Evolutionary conservation across 345 rosid genomes (phyloP), one percentile per base, ranked within the genome.

Genomic region (Garcia nutans): DNA sequence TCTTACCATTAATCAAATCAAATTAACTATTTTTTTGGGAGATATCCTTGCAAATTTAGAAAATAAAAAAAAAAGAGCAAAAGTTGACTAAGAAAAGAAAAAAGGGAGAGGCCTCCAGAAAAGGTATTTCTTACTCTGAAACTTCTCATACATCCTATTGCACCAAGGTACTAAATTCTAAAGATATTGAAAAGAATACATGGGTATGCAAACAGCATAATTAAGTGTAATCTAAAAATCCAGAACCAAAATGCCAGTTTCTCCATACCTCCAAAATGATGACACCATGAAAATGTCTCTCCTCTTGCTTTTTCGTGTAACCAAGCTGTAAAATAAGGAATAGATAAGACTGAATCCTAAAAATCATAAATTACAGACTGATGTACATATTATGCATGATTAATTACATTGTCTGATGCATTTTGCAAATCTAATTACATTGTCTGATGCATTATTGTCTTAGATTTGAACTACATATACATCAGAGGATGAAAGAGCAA

Each of bases 231-330:
- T 68, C 57, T 23, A 42, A 65, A 44, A 65, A 20, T 20, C 44
- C 37, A 52, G 6, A 13, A 37, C 41, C 41, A 37, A 50, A 15
- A 19, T 7, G 60, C 52, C 8, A 24, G 24, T 24, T 17, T 22
- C 41, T 37, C 22, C 77, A 26, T 87, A 96, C 99, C 99, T 96
- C 99, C 89, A 96, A 89, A 33, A 88, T 85, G 71, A 96, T 85
- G 73, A 95, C 97, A 75, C 99, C 99, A 17, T 94, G 97, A 74
- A 96, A 96, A 72, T 88, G 93, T 73, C 89, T 88, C 77, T 96
- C 99, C 82, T 96, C 99, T 86, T 87, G 92, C 86, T 91, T 96
- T 85, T 91, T 92, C 54, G 98, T 92, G 83, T 96, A 96, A 70
- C 99, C 97, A 74, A 96, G 93, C 99, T 96, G 88, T 80, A 81